Percentiles rank a stretch among this genome's conserved stretches.
phyloP scores from a whole-genome alignment of 352 stramenopile genomes.

The Phytophthora tentaculata region DNA sequence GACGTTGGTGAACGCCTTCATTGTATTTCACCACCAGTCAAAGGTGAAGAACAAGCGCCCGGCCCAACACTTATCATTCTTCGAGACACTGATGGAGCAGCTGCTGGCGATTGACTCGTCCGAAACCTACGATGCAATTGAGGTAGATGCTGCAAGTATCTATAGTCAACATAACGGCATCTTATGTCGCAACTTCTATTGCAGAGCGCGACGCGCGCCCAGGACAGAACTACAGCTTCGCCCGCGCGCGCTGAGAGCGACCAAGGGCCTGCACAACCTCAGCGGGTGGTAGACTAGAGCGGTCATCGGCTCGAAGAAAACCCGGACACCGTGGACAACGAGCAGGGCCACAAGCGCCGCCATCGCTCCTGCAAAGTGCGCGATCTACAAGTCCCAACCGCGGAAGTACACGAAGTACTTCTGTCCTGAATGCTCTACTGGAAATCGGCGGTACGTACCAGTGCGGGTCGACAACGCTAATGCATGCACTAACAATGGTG shows the following conservation, averaged over 20 bases:
- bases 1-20: conserved; percentile 28
- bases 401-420: not conserved
- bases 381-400: not conserved
- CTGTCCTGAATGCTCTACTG: not conserved
- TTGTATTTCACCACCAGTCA: conserved; percentile 3
- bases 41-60: not conserved
- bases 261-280: not conserved
- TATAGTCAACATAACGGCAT: not conserved
- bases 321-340: conserved; percentile 1
- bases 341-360: not conserved
- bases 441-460: not conserved
- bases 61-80: not conserved
- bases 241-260: not conserved
- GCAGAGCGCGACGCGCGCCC: not conserved
- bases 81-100: not conserved
- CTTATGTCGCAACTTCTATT: not conserved
- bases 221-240: not conserved
- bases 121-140: not conserved
- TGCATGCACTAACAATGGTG: not conserved
- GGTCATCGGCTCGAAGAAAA: not conserved
- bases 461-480: not conserved
- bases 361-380: conserved; percentile 2
- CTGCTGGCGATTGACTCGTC: not conserved
- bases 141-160: not conserved
- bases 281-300: not conserved